phyloP scores from a whole-genome alignment of 495 filamentous ascomycete genomes.

The Chaetomidium leptoderma region DNA sequence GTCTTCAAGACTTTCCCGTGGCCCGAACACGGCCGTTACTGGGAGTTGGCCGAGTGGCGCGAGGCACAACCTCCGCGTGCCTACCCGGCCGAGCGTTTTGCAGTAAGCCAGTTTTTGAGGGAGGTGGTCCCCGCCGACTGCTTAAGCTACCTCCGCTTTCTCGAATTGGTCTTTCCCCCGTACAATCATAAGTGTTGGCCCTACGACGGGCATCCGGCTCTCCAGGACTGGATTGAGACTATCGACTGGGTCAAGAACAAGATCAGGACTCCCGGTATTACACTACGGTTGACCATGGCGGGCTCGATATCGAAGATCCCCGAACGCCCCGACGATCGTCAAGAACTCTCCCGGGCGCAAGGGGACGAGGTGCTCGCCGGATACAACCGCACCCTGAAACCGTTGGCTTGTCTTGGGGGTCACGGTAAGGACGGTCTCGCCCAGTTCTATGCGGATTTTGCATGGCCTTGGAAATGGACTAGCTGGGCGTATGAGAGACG shows the following conservation, averaged over 20 bases:
- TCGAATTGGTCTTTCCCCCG: slow-evolving; percentile 3
- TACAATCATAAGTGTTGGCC: not conserved
- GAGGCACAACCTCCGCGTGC: not conserved
- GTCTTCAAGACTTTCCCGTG: not conserved
- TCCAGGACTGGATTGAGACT: not conserved
- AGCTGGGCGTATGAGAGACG: not conserved
- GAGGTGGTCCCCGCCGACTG: slow-evolving; percentile 1
- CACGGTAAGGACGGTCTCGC: not conserved
- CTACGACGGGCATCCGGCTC: not conserved
- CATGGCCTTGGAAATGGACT: slow-evolving; percentile 6
- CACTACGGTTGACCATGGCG: not conserved
- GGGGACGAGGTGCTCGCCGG: slow-evolving; percentile 3
- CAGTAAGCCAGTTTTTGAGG: slow-evolving; percentile 1
- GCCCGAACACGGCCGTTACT: not conserved
- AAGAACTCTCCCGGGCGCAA: not conserved
- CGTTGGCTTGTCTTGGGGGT: not conserved
- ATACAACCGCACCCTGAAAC: slow-evolving; percentile 1
- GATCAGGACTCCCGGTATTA: not conserved
- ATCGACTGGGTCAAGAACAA: not conserved
- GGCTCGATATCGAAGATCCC: not conserved
- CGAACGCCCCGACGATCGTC: not conserved
- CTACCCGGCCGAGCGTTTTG: slow-evolving; percentile 5
- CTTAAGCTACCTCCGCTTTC: not conserved
- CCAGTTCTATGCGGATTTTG: slow-evolving; percentile 6
- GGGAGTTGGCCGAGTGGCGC: not conserved